Percentiles rank a stretch among this genome's conserved stretches.
phyloP scores from a whole-genome alignment of 768 basidiomycete species.

The Cyathus striatus region DNA sequence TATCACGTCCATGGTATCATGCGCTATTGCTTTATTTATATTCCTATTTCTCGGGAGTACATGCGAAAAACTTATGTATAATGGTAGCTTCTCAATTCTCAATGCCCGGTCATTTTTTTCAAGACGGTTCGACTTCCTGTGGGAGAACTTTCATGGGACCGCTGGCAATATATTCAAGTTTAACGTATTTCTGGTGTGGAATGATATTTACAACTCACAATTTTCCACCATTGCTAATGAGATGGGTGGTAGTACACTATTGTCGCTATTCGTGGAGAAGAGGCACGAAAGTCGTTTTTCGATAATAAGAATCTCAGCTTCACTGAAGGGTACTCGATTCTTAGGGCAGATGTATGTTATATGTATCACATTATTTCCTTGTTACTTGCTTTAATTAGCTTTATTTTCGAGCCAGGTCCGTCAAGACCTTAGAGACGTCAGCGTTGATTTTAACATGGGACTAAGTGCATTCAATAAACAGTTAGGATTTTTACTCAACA shows the following conservation, averaged over 20 bases:
- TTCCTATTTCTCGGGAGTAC: too few relatives aligned
- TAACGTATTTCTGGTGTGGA: conserved; percentile 19
- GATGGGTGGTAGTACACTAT: conserved; percentile 19
- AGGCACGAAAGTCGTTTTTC: conserved; percentile 25
- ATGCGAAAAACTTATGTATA: too few relatives aligned
- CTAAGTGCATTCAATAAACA: conserved; percentile 16
- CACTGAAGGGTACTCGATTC: conserved; percentile 26
- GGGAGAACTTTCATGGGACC: conserved; percentile 16
- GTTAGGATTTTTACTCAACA: conserved; percentile 12
- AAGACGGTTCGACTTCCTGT: conserved; percentile 23
- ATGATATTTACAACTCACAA: background rate
- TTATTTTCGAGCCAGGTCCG: conserved; percentile 10
- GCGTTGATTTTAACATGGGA: conserved; percentile 4
- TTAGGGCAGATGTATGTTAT: conserved; percentile 21
- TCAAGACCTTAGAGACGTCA: conserved; percentile 13
- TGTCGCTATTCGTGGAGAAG: conserved; percentile 23
- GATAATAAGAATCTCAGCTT: conserved; percentile 20
- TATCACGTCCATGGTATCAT: too few relatives aligned
- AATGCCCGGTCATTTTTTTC: conserved; percentile 28
- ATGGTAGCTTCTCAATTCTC: too few relatives aligned
- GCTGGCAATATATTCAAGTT: conserved; percentile 20
- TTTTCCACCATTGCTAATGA: too few relatives aligned
- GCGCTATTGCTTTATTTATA: too few relatives aligned
- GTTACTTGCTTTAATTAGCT: too few relatives aligned
- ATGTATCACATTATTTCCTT: conserved; percentile 4